Conservation (phyloP, 1,284 basidiomycete species). For the Cryptococcus jaspeensis region DNA sequence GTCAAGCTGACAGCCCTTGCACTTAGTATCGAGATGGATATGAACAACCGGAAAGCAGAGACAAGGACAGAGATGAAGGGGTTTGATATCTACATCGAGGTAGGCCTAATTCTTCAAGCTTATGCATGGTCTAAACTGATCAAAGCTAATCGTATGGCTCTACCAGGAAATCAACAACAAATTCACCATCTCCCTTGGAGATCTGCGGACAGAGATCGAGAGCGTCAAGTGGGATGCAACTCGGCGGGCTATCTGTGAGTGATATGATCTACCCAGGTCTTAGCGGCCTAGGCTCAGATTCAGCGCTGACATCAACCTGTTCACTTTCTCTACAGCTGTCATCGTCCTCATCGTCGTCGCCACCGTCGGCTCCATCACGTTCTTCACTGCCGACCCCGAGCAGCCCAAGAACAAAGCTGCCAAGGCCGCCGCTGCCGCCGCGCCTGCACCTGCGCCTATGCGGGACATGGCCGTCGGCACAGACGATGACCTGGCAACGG, state of each 20-base stretch:
- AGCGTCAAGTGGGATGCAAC: conserved; percentile 90
- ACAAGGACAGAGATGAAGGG: conserved; percentile 82
- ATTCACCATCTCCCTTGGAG: conserved; percentile 76
- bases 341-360: conserved; percentile 43
- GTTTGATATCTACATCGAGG: conserved; percentile 87
- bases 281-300: background rate
- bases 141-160: too few relatives aligned
- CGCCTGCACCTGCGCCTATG: conserved; percentile 23
- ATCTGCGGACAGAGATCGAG: conserved; percentile 81
- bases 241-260: conserved; percentile 76
- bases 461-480: conserved; percentile 40
- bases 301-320: background rate
- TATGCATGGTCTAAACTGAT: background rate
- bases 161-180: conserved; percentile 78
- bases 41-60: conserved; percentile 92
- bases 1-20: background rate
- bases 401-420: conserved; percentile 1
- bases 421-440: conserved; percentile 3
- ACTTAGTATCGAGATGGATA: conserved; percentile 81
- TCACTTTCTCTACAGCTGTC: conserved; percentile 28
- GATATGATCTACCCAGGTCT: background rate
- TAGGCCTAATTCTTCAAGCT: conserved; percentile 39
- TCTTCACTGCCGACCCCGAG: conserved; percentile 5
- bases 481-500: conserved; percentile 30
- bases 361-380: conserved; percentile 23